Evolutionary conservation across 768 basidiomycete genomes (phyloP).

Genomic region (Lactarius sp.): DNA sequence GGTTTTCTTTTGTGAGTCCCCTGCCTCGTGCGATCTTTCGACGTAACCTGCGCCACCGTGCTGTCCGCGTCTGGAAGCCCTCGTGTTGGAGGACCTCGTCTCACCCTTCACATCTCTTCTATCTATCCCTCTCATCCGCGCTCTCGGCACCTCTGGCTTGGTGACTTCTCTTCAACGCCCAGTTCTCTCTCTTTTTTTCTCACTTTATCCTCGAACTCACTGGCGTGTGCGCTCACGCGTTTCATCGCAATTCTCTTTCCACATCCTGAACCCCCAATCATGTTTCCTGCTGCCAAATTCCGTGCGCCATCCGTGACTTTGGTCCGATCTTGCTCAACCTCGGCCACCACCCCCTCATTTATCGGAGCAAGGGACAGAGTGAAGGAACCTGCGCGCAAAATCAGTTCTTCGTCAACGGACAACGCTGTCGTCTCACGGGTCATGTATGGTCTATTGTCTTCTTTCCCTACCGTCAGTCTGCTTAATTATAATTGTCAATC

Average conservation of each 20-base stretch:
- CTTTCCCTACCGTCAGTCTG: neutral
- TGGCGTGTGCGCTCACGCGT: too few species aligned
- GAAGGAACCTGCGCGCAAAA: constrained; percentile 66
- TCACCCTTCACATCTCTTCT: too few species aligned
- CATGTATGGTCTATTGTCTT: constrained; percentile 42
- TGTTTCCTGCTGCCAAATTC: constrained; percentile 42
- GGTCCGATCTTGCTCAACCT: constrained; percentile 48
- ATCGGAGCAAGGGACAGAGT: constrained; percentile 80
- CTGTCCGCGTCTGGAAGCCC: too few species aligned
- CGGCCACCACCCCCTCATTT: constrained; percentile 46
- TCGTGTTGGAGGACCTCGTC: too few species aligned
- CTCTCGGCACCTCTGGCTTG: too few species aligned
- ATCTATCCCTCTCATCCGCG: too few species aligned
- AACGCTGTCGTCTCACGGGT: constrained; percentile 57
- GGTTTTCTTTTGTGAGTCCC: too few species aligned
- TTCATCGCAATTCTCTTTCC: neutral
- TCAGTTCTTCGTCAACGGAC: constrained; percentile 63
- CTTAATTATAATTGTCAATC: constrained; percentile 34
- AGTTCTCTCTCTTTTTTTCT: too few species aligned
- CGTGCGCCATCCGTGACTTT: constrained; percentile 42
- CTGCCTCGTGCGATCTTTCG: too few species aligned
- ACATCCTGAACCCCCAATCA: constrained; percentile 21
- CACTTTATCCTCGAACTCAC: too few species aligned
- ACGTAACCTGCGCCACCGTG: too few species aligned
- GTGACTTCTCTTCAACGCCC: too few species aligned